Evolutionary conservation across 2,329 filamentous ascomycete genomes (phyloP).

Genomic region (Fusarium scirpi): DNA sequence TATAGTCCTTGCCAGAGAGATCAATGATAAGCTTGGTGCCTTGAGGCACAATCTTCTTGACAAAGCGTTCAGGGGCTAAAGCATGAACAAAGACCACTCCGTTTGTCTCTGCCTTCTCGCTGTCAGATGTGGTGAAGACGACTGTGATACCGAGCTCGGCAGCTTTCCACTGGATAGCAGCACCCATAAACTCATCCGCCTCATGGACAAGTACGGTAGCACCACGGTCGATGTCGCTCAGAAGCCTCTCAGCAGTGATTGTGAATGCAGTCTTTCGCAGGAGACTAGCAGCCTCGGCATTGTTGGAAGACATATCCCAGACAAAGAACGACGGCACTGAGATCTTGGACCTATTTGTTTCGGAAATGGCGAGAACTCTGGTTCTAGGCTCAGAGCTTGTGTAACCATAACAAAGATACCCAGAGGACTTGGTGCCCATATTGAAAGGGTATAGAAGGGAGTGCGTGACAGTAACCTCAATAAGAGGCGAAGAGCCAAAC

Average conservation of each 20-base stretch:
- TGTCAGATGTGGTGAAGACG: not conserved
- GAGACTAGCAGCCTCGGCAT: not conserved
- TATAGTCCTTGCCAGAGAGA: not conserved
- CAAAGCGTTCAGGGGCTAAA: too few relatives aligned
- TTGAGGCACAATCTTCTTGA: too few relatives aligned
- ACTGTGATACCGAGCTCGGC: not conserved
- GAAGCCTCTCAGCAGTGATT: not conserved
- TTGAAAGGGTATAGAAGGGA: slow-evolving; percentile 1
- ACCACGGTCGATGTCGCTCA: too few relatives aligned
- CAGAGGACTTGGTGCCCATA: not conserved
- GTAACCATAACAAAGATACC: slow-evolving; percentile 1
- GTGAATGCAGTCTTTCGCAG: not conserved
- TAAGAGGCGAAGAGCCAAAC: too few relatives aligned
- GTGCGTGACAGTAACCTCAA: not conserved
- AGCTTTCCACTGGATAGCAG: not conserved
- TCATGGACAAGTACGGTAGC: too few relatives aligned
- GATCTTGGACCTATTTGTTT: too few relatives aligned
- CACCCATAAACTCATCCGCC: not conserved
- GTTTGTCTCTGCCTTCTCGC: too few relatives aligned
- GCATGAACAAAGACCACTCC: not conserved
- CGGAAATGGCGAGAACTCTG: not conserved
- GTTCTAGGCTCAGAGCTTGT: not conserved
- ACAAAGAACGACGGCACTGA: too few relatives aligned
- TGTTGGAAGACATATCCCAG: slow-evolving; percentile 1
- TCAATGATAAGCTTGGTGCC: not conserved